Evolutionary conservation across 208 protist species (phyloP), one percentile per base, ranked within the genome.

Genomic region (Trypanosoma melophagium): DNA sequence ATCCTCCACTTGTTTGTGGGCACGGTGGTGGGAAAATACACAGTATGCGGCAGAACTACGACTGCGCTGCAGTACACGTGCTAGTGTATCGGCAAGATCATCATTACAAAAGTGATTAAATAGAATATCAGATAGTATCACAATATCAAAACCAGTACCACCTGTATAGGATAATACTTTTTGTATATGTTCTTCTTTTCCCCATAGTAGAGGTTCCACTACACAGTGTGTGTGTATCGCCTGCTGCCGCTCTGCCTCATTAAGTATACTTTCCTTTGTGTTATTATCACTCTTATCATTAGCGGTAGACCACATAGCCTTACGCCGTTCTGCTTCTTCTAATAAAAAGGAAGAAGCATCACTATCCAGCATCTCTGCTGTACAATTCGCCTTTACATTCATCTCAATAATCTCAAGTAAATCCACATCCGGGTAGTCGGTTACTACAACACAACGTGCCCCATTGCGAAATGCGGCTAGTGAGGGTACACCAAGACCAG

Each of bases 81-180:
- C 79, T 24, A 96, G 66, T 4, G 91, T 94, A 50, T 87, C 80
- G 12, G 76, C 80, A 45, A 96, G 77, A 73, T 91, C 85, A 53
- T 89, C 84, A 75, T 96, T 93, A 73, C 91, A 96, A 28, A 96
- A 74, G 68, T 96, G 91, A 57, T 96, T 96, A 78, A 96, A 96
- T 16, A 96, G 66, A 73, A 96, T 94, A 64, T 96, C 91, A n/a
- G 91, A 96, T 22, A 96, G 74, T 31, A 96, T 75, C 22, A 96
- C 66, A 31, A 93, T 62, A 63, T 96, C 91, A 69, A 86, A 96
- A 59, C 89, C 85, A 14, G 12, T 42, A 19, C 79, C 85, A 17
- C 71, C 49, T 0, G 84, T 94, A 76, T 90, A 72, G 63, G 55
- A 50, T 58, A 93, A 53, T 10, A 83, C 86, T 22, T 80, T 71